Evolutionary conservation across 1,284 basidiomycete species (phyloP), one percentile per base, ranked within the genome.

Genomic region (Inonotus hispidus): DNA sequence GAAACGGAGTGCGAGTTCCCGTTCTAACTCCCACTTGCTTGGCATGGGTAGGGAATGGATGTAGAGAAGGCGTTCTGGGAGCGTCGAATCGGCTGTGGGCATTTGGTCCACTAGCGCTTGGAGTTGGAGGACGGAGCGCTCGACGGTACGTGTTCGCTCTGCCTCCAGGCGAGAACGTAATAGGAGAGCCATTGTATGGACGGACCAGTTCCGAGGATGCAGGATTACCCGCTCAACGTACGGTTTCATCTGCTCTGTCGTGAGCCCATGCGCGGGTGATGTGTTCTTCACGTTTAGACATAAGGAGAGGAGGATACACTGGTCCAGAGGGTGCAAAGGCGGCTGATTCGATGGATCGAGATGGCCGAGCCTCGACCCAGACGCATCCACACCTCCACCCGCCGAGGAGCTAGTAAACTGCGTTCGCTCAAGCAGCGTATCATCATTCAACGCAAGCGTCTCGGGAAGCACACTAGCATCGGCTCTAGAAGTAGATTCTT

Each of bases 81-180:
- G 70, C 2, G 78, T 70, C 2, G 88, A 84, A 72, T 94, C 93
- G 23, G 90, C 82, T 0, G 88, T 90, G 19, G 92, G 92, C 90
- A 97, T 94, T 73, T 98, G 95, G 69, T 97, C 94, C 58, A 98
- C 85, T 60, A 98, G 81, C 0, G 94, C 93, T 69, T 95, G 92
- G 11, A 98, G 85, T 73, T 98, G 95, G 1, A 98, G 78, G 0
- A 88, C 84, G 0, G 92, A 84, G 19, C 95, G 85, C 71, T 98
- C 95, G 67, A 95, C 90, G 4, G 95, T 97, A 29, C 95, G 85
- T 0, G 91, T 92, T 29, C 95, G 83, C 38, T 82, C 78, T 0
- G 93, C 81, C 74, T 98, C 95, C 55, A 96, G 85, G 8, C 95
- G 84, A 10, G 94, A 89, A 37, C 95, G 89, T 23, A 97, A 83